Evolutionary conservation across 176 grass and related monocot species (phyloP).

Genomic region (Musa troglodytarum): DNA sequence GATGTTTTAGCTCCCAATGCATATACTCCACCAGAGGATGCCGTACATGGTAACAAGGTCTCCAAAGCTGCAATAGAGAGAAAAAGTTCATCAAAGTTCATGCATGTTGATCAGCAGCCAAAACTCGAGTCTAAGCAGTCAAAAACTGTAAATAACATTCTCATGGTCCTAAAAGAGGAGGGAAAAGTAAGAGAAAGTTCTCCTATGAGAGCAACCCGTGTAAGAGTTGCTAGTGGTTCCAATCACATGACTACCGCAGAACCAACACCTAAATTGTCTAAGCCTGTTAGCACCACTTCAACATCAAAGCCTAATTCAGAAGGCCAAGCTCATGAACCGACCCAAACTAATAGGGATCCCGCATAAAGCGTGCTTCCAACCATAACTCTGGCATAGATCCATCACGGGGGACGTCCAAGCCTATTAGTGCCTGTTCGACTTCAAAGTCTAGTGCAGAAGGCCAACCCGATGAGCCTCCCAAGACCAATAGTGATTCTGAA

Average conservation of each 20-base stretch:
- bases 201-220: conserved; percentile 54
- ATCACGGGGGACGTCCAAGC: conserved; percentile 37
- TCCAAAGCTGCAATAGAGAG: conserved; percentile 37
- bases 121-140: conserved; percentile 50
- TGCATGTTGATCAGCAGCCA: conserved; percentile 39
- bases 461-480: conserved; percentile 37
- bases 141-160: conserved; percentile 65
- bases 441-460: conserved; percentile 53
- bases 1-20: conserved; percentile 20
- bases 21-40: conserved; percentile 28
- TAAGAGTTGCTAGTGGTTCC: conserved; percentile 42
- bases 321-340: conserved; percentile 36
- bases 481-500: conserved; percentile 33
- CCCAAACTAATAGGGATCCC: conserved; percentile 36
- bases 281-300: conserved; percentile 45
- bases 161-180: conserved; percentile 63
- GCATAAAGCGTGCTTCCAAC: conserved; percentile 44
- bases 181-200: conserved; percentile 62
- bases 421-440: conserved; percentile 49
- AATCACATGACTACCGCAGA: conserved; percentile 36
- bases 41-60: conserved; percentile 27
- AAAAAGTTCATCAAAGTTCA: conserved; percentile 45
- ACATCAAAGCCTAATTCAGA: conserved; percentile 62
- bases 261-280: conserved; percentile 38
- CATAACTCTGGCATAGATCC: conserved; percentile 33